phyloP scores from a whole-genome alignment of 352 stramenopile genomes.

The Phytopythium mirpurense region DNA sequence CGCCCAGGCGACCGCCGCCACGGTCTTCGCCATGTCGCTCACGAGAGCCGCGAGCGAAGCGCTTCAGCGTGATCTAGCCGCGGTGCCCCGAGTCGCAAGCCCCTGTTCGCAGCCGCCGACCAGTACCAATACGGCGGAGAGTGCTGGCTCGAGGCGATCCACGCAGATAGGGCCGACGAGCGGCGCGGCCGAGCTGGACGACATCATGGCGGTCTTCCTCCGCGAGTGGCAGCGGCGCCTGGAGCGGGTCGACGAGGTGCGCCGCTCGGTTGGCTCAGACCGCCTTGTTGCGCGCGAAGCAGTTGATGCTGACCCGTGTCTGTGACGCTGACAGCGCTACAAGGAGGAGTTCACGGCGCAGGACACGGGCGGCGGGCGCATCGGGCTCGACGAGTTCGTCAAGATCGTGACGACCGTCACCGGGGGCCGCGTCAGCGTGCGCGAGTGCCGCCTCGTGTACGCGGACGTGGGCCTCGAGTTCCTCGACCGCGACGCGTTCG shows the following conservation, averaged over 20 bases:
- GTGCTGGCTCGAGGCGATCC: not conserved
- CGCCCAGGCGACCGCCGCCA: constrained; percentile 23
- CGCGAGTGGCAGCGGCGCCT: constrained; percentile 41
- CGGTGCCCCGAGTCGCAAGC: constrained; percentile 13
- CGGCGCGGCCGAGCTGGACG: constrained; percentile 40
- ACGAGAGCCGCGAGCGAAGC: constrained; percentile 24
- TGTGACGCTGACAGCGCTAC: constrained; percentile 28
- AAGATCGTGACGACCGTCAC: constrained; percentile 69
- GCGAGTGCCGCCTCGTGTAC: constrained; percentile 64
- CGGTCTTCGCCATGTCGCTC: constrained; percentile 44
- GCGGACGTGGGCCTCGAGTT: constrained; percentile 57
- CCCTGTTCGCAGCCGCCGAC: too few relatives aligned
- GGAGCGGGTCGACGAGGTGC: constrained; percentile 50
- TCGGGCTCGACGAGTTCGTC: constrained; percentile 67
- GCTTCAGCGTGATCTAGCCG: constrained; percentile 30
- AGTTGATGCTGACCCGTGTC: not conserved
- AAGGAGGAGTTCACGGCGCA: constrained; percentile 35
- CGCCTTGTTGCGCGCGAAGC: too few relatives aligned
- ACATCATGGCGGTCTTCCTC: constrained; percentile 55
- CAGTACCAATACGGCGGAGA: not conserved
- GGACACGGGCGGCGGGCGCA: constrained; percentile 37
- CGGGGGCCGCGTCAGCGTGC: constrained; percentile 28
- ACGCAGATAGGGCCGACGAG: not conserved
- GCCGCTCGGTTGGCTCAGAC: not conserved
- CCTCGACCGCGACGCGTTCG: constrained; percentile 46